Conservation (phyloP, 2,329 filamentous ascomycete species). For the Huntiella moniliformis region DNA sequence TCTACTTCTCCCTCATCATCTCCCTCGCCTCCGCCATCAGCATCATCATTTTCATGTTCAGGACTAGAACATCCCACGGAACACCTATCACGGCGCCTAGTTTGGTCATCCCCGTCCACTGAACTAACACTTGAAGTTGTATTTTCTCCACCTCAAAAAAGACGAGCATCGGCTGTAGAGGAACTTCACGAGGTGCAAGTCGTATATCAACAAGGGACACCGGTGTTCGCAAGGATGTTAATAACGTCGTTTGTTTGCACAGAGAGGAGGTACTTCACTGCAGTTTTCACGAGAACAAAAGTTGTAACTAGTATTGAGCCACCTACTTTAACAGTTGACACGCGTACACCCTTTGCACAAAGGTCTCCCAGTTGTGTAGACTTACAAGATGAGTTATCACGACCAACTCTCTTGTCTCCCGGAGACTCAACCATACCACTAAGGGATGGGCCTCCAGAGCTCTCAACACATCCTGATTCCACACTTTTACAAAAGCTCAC, state of each 20-base stretch:
- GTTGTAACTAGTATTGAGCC: constrained; percentile 15
- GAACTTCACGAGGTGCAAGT: constrained; percentile 12
- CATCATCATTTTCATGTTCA: not conserved
- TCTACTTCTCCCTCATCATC: not conserved
- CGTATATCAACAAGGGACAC: constrained; percentile 16
- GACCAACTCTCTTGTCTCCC: not conserved
- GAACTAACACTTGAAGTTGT: constrained; percentile 9
- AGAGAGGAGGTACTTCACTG: constrained; percentile 48
- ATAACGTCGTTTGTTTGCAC: constrained; percentile 51
- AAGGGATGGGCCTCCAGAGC: not conserved
- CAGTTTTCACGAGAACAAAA: constrained; percentile 51
- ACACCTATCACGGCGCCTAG: not conserved
- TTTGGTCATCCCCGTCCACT: constrained; percentile 3
- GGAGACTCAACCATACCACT: not conserved
- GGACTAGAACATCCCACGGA: not conserved
- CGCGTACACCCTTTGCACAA: constrained; percentile 22
- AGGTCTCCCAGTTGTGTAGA: not conserved
- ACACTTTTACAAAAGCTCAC: constrained; percentile 55
- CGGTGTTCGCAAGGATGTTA: constrained; percentile 52
- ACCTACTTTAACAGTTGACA: not conserved
- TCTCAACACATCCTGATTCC: constrained; percentile 23
- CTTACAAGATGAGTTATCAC: not conserved
- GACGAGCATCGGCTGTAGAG: not conserved
- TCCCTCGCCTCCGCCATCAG: not conserved
- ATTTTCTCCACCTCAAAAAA: constrained; percentile 2